Evolutionary conservation across 2,329 filamentous ascomycete species (phyloP).

Genomic region (Xylariomycetidae sp.): DNA sequence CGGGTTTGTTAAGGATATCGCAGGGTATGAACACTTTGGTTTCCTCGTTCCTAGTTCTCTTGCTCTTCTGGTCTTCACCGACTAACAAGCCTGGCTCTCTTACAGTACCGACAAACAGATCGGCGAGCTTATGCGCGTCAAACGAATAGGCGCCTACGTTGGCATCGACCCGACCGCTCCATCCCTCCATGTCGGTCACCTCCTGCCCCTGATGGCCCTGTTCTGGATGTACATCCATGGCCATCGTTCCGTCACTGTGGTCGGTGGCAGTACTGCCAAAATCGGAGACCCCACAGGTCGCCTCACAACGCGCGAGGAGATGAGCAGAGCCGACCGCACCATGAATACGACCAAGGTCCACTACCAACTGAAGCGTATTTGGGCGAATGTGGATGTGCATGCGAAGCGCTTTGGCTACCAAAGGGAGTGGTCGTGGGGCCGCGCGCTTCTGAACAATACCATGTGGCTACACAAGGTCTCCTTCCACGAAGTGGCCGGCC

Average conservation of each 20-base stretch:
- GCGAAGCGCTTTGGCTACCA: conserved; percentile 60
- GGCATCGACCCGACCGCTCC: conserved; percentile 77
- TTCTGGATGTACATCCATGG: conserved; percentile 81
- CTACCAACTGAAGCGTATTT: conserved; percentile 65
- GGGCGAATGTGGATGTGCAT: conserved; percentile 64
- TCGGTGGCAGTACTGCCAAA: conserved; percentile 70
- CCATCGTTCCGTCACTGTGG: conserved; percentile 58
- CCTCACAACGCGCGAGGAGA: conserved; percentile 51
- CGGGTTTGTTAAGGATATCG: conserved; percentile 67
- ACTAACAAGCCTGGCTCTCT: conserved; percentile 1
- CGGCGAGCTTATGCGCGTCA: conserved; percentile 56
- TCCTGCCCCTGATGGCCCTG: conserved; percentile 74
- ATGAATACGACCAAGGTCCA: conserved; percentile 64
- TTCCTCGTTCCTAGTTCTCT: background rate
- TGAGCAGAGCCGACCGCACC: conserved; percentile 45
- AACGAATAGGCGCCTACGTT: conserved; percentile 68
- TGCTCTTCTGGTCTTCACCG: background rate
- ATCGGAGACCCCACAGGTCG: conserved; percentile 75
- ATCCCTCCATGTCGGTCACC: conserved; percentile 74
- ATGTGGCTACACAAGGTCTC: conserved; percentile 71
- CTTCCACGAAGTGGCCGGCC: conserved; percentile 68
- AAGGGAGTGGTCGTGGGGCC: conserved; percentile 58
- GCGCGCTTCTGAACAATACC: conserved; percentile 72
- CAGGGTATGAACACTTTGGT: conserved; percentile 52
- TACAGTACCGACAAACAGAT: conserved; percentile 36